A percentile compares a stretch with the other conserved stretches of the same genome.
phyloP scores from a whole-genome alignment of 1,284 basidiomycete genomes.

The Filobasidium uniguttulatum region DNA sequence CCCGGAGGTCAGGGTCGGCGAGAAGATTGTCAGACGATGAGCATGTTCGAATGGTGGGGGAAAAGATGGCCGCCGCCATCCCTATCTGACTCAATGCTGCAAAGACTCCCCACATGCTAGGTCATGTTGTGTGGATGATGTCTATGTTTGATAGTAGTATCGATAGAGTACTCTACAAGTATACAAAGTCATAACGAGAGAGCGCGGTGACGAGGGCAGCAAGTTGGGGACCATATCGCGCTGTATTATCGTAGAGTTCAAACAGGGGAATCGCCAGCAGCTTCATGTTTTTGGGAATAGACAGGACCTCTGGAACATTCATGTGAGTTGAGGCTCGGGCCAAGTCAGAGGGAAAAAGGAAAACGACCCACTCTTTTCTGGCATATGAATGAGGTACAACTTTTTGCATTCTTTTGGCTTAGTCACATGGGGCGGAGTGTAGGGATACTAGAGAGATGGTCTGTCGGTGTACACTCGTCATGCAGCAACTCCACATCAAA shows the following conservation, averaged over 20 bases:
- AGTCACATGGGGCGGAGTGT: conserved; percentile 88
- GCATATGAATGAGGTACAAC: conserved; percentile 87
- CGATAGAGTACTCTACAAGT: conserved; percentile 8
- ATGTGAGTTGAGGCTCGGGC: neutral
- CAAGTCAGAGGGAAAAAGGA: neutral
- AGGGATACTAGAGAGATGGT: conserved; percentile 85
- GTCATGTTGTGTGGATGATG: neutral
- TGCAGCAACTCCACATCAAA: neutral
- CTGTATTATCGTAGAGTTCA: conserved; percentile 93
- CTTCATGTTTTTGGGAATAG: conserved; percentile 98
- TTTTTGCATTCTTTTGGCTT: conserved; percentile 98
- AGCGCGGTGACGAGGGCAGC: conserved; percentile 80
- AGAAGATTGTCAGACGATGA: neutral
- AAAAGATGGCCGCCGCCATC: neutral
- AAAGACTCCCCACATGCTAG: too few relatives aligned
- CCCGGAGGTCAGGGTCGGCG: neutral
- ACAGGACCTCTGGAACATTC: conserved; percentile 61
- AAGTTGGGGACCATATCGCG: conserved; percentile 83
- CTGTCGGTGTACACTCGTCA: too few relatives aligned
- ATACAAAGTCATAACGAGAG: conserved; percentile 14
- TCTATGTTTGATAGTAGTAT: neutral
- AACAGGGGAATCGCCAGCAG: conserved; percentile 88
- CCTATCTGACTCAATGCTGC: too few relatives aligned
- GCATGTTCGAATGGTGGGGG: neutral
- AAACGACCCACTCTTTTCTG: conserved; percentile 67